A percentile compares a stretch with the other conserved stretches of the same genome.
Conservation (phyloP, 2,329 filamentous ascomycete genomes). For the Shiraia sp. region DNA sequence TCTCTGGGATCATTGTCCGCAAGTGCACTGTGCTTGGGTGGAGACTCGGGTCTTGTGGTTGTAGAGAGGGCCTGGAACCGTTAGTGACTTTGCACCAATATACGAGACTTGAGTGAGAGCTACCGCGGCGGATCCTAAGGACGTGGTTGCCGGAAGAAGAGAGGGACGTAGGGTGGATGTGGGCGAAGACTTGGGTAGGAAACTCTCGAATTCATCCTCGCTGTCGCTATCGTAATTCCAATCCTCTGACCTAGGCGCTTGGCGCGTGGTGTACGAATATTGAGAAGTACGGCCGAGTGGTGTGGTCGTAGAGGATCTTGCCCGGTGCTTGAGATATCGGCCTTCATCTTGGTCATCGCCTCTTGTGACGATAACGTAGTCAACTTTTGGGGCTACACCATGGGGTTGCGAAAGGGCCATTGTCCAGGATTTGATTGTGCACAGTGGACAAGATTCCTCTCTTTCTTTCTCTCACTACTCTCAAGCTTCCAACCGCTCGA, state of each 20-base stretch:
- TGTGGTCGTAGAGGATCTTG: conserved; percentile 20
- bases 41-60: conserved; percentile 20
- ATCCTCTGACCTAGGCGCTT: conserved; percentile 12
- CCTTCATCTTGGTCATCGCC: conserved; percentile 17
- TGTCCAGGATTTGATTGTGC: conserved; percentile 23
- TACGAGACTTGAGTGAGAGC: too few species aligned
- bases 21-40: conserved; percentile 20
- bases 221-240: conserved; percentile 16
- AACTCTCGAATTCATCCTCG: conserved; percentile 12
- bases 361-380: conserved; percentile 36
- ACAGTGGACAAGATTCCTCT: conserved; percentile 27
- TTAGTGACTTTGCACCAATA: conserved; percentile 16
- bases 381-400: conserved; percentile 22
- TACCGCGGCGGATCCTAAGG: conserved; percentile 24
- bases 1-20: conserved; percentile 28
- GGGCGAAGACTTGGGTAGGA: not conserved
- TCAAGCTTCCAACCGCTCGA: conserved; percentile 42
- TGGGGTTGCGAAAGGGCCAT: conserved; percentile 36
- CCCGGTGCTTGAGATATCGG: conserved; percentile 8
- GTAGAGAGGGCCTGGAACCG: conserved; percentile 25
- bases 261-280: conserved; percentile 15
- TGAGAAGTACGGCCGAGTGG: conserved; percentile 20
- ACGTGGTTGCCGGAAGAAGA: conserved; percentile 8
- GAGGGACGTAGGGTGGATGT: conserved; percentile 3
- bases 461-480: conserved; percentile 20